Evolutionary conservation across 176 grass and related monocot genomes (phyloP).

Genomic region (Saccharum spontaneum): DNA sequence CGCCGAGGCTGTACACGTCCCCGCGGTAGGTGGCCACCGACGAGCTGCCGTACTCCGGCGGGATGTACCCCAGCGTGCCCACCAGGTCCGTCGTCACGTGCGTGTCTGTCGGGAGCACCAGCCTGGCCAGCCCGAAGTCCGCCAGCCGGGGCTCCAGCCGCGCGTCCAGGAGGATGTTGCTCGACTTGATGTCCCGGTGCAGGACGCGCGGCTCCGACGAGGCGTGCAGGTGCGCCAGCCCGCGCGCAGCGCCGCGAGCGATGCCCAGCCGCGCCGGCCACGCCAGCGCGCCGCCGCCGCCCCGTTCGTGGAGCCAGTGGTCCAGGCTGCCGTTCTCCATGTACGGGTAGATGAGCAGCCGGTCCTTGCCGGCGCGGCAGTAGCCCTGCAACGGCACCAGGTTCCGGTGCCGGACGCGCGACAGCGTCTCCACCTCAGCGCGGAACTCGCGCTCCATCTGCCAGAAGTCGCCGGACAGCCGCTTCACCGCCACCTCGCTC

Average conservation of each 20-base stretch:
- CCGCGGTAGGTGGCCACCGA: conserved; percentile 43
- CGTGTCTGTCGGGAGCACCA: conserved; percentile 41
- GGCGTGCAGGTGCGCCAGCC: conserved; percentile 64
- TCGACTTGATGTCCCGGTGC: conserved; percentile 83
- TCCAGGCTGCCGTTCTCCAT: conserved; percentile 72
- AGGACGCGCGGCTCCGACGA: conserved; percentile 57
- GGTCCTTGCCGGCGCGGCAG: conserved; percentile 61
- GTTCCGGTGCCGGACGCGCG: conserved; percentile 55
- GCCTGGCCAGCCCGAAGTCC: conserved; percentile 67
- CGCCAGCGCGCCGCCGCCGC: neutral
- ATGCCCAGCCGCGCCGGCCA: conserved; percentile 47
- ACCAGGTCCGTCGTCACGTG: conserved; percentile 69
- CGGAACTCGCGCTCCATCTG: conserved; percentile 77
- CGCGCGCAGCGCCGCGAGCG: conserved; percentile 42
- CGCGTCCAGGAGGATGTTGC: conserved; percentile 81
- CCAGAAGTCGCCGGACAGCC: conserved; percentile 47
- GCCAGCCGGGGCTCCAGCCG: conserved; percentile 47
- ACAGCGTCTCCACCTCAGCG: conserved; percentile 74
- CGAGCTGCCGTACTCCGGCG: conserved; percentile 60
- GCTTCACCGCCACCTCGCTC: conserved; percentile 44
- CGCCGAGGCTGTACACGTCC: conserved; percentile 88
- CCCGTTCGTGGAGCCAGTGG: conserved; percentile 60
- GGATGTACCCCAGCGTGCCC: conserved; percentile 74
- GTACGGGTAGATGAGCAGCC: conserved; percentile 71
- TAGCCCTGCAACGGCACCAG: conserved; percentile 51